Evolutionary conservation across 2,329 filamentous ascomycete genomes (phyloP).

Genomic region (Aurifilum marmelostoma): DNA sequence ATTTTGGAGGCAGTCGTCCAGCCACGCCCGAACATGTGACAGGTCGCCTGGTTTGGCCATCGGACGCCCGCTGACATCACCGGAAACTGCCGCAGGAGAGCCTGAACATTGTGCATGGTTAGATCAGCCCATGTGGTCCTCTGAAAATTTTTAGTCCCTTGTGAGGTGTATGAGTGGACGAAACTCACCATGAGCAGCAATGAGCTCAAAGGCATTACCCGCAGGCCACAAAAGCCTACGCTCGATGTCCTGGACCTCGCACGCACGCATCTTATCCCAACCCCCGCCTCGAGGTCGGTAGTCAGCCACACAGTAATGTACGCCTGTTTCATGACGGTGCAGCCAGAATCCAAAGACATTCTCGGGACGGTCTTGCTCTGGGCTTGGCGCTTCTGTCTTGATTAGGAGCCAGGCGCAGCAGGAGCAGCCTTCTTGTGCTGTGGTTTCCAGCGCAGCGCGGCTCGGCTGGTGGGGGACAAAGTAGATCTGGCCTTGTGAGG

Average conservation of each 20-base stretch:
- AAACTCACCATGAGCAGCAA: conserved; percentile 4
- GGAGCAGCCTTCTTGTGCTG: background rate
- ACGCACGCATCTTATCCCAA: background rate
- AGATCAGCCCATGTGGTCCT: no score
- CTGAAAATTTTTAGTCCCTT: no score
- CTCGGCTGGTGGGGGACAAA: background rate
- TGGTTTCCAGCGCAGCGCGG: background rate
- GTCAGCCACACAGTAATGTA: background rate
- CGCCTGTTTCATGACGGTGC: background rate
- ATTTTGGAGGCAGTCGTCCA: conserved; percentile 2
- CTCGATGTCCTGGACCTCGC: background rate
- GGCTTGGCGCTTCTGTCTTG: background rate
- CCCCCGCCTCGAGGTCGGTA: conserved; percentile 1
- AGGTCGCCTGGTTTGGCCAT: conserved; percentile 2
- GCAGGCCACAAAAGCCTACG: background rate
- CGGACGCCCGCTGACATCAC: conserved; percentile 3
- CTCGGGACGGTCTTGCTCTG: background rate
- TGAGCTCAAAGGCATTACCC: background rate
- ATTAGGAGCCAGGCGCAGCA: conserved; percentile 1
- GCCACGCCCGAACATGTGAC: conserved; percentile 2
- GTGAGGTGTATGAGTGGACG: background rate
- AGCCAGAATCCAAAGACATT: conserved; percentile 6
- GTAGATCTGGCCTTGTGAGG: background rate
- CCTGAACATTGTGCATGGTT: background rate
- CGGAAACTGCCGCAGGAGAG: conserved; percentile 3